Conservation (phyloP, 495 filamentous ascomycete species). For the Tuber borchii region DNA sequence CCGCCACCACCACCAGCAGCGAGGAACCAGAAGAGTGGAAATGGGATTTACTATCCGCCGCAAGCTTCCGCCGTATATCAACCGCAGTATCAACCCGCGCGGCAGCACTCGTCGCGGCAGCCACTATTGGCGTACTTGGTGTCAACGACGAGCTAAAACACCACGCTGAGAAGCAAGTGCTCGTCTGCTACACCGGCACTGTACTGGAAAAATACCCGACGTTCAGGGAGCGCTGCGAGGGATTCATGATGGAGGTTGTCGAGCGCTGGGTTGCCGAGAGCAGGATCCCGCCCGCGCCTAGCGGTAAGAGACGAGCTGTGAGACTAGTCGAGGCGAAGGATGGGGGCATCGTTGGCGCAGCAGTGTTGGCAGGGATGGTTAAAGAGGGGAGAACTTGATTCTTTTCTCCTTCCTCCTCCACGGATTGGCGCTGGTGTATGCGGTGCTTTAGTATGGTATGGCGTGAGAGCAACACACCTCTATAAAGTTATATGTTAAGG, state of each 20-base stretch:
- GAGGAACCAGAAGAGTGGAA: slow-evolving; percentile 5
- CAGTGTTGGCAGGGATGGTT: slow-evolving; percentile 53
- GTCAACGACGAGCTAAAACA: slow-evolving; percentile 25
- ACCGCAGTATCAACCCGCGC: slow-evolving; percentile 33
- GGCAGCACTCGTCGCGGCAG: slow-evolving; percentile 37
- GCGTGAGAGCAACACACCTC: neutral
- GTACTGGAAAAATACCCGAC: slow-evolving; percentile 57
- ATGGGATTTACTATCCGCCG: slow-evolving; percentile 13
- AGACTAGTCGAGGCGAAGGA: slow-evolving; percentile 50
- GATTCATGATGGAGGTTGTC: slow-evolving; percentile 48
- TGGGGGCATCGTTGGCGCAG: slow-evolving; percentile 54
- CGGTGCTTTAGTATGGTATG: neutral
- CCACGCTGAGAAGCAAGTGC: slow-evolving; percentile 16
- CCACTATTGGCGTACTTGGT: slow-evolving; percentile 32
- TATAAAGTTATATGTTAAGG: neutral
- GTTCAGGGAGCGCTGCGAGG: slow-evolving; percentile 51
- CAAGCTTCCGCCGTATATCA: slow-evolving; percentile 26
- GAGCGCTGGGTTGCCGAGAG: slow-evolving; percentile 29
- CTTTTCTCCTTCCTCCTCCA: no score
- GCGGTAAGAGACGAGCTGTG: slow-evolving; percentile 37
- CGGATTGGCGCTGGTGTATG: no score
- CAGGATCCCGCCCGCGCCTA: neutral
- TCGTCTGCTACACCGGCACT: slow-evolving; percentile 54
- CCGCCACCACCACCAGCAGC: neutral
- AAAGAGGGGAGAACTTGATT: slow-evolving; percentile 31